phyloP scores from a whole-genome alignment of 1,139 yeast species.

The Taphrina deformans region DNA sequence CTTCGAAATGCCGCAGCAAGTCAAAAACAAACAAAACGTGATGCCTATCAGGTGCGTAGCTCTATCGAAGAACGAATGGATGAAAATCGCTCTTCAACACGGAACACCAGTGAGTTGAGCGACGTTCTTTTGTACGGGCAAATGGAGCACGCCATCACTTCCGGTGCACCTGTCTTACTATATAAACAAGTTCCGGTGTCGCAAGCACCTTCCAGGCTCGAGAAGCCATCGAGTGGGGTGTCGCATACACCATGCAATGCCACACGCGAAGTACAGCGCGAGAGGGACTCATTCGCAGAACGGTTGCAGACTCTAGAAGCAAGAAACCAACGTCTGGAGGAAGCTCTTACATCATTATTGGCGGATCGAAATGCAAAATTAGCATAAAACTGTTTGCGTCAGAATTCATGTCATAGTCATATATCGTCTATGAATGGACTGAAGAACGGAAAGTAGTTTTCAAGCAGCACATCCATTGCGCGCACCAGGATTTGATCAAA shows the following conservation, averaged over 20 bases:
- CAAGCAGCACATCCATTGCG: too few species aligned
- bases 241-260: background rate
- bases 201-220: background rate
- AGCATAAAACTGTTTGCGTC: background rate
- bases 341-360: background rate
- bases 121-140: slow-evolving; percentile 4
- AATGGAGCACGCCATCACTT: slow-evolving; percentile 1
- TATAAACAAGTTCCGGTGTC: background rate
- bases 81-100: background rate
- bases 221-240: background rate
- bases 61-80: background rate
- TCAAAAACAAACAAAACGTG: background rate
- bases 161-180: slow-evolving; percentile 1
- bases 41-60: background rate
- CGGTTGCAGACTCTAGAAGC: background rate
- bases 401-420: too few species aligned
- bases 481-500: too few species aligned
- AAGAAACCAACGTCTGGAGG: background rate
- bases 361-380: background rate
- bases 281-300: background rate
- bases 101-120: background rate
- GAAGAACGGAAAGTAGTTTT: too few species aligned
- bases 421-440: too few species aligned
- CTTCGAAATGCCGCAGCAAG: background rate
- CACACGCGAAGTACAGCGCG: background rate